Evolutionary conservation across 495 filamentous ascomycete genomes (phyloP).

Genomic region (Alectoria sarmentosa): DNA sequence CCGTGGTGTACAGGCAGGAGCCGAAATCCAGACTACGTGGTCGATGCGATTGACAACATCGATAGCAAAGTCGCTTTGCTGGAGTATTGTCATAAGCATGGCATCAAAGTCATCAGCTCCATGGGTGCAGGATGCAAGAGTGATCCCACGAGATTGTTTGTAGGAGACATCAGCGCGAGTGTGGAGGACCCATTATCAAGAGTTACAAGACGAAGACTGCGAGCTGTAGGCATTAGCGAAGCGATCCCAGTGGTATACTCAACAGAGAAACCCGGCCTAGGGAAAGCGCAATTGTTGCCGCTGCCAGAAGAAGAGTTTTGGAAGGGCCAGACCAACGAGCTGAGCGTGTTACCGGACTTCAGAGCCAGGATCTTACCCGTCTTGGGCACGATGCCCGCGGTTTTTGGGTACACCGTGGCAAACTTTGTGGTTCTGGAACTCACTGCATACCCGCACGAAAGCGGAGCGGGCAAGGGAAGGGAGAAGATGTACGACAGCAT

Average conservation of each 20-base stretch:
- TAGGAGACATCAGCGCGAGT: slow-evolving; percentile 85
- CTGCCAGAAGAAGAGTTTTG: slow-evolving; percentile 81
- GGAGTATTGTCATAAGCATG: slow-evolving; percentile 72
- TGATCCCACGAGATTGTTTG: slow-evolving; percentile 84
- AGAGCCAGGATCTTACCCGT: slow-evolving; percentile 89
- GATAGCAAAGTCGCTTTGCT: slow-evolving; percentile 90
- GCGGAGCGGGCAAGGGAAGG: slow-evolving; percentile 65
- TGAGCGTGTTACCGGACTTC: slow-evolving; percentile 87
- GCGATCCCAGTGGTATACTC: slow-evolving; percentile 92
- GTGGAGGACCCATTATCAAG: slow-evolving; percentile 87
- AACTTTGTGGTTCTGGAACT: slow-evolving; percentile 87
- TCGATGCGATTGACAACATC: slow-evolving; percentile 98
- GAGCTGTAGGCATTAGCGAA: slow-evolving; percentile 67
- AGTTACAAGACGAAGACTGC: slow-evolving; percentile 70
- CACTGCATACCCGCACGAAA: slow-evolving; percentile 82
- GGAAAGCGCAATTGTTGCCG: slow-evolving; percentile 83
- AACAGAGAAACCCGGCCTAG: slow-evolving; percentile 82
- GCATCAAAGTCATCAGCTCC: slow-evolving; percentile 76
- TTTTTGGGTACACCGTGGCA: slow-evolving; percentile 85
- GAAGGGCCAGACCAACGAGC: slow-evolving; percentile 80
- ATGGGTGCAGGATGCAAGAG: slow-evolving; percentile 99
- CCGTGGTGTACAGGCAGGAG: slow-evolving; percentile 53
- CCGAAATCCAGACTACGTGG: slow-evolving; percentile 71
- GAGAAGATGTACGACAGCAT: slow-evolving; percentile 89
- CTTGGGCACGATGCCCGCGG: slow-evolving; percentile 91